Percentiles rank a stretch among this genome's conserved stretches.
phyloP scores from a whole-genome alignment of 257 asterid genomes.

The Linaria vulgaris region DNA sequence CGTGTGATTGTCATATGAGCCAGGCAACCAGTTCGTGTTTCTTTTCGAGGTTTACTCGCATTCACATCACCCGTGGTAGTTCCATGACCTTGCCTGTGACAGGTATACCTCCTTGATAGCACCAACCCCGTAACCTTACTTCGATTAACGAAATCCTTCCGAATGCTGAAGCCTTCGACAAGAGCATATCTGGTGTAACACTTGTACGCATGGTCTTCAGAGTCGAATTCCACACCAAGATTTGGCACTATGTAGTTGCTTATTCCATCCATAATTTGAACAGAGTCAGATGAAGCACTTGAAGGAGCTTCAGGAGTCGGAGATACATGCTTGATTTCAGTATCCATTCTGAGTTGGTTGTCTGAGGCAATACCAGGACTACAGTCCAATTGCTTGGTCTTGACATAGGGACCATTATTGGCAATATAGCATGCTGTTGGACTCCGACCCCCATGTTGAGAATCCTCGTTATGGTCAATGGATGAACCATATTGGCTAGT shows the following conservation, averaged over 20 bases:
- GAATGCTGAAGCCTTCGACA: slow-evolving; percentile 61
- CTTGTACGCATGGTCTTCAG: slow-evolving; percentile 62
- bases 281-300: slow-evolving; percentile 31
- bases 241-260: slow-evolving; percentile 43
- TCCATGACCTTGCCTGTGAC: slow-evolving; percentile 64
- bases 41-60: slow-evolving; percentile 41
- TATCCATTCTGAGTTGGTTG: slow-evolving; percentile 27
- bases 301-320: slow-evolving; percentile 35
- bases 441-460: slow-evolving; percentile 23
- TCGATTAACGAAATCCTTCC: slow-evolving; percentile 59
- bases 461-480: slow-evolving; percentile 28
- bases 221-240: slow-evolving; percentile 52
- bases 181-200: slow-evolving; percentile 57
- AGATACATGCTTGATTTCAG: slow-evolving; percentile 26
- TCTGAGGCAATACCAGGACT: slow-evolving; percentile 31
- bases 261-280: slow-evolving; percentile 31
- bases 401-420: slow-evolving; percentile 16
- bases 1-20: slow-evolving; percentile 68
- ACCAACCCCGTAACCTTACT: slow-evolving; percentile 58
- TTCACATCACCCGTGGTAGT: slow-evolving; percentile 40
- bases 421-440: slow-evolving; percentile 21
- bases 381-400: slow-evolving; percentile 20
- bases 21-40: slow-evolving; percentile 58
- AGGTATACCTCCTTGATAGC: slow-evolving; percentile 59
- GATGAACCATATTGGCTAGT: slow-evolving; percentile 37